Evolutionary conservation across 257 asterid species (phyloP), one percentile per base, ranked within the genome.

Genomic region (Thymus quinquecostatus): DNA sequence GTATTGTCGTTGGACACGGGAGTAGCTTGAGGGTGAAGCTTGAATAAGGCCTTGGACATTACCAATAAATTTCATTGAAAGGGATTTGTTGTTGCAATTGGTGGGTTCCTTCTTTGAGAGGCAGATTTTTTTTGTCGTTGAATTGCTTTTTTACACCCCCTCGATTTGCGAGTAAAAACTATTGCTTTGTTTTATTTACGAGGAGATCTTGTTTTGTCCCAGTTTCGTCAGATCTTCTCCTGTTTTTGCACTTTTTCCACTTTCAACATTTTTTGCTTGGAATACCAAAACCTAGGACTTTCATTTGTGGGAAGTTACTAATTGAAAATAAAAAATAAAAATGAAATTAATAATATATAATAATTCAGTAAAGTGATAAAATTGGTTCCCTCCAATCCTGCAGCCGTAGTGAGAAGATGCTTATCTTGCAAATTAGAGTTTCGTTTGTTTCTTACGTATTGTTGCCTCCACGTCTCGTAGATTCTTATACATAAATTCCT

Each of bases 1-100:
- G 12, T 54, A 47, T 40, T 43, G 41, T 14, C 66, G 32, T 53
- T 62, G 58, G 28, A 43, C 61, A 40, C 21, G 21, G 4, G 54
- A 54, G 54, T 68, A 73, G 45, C 75, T 64, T 77, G 44, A 77
- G 68, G 57, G n/a, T 43, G 69, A 74, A 70, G 78, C 66, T 68
- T 80, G 14, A 1, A 21, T 21, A 38, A 38, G 41, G 41, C 7
- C 6, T 38, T 38, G 0, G 41, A 4, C 3, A 3, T 21, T 21
- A 21, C 21, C 21, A 21, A 21, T 21, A 21, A 21, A 21, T 21
- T 21, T 21, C 21, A 21, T 21, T 21, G 21, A 21, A 21, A 21
- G 21, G 21, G 44, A 38, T 6, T 10, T 43, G 2, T 11, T 51
- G 44, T 6, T 32, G 13, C 21, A 44, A 45, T 59, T 58, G 50